These are phyloP conservation scores for Myriosclerotinia scirpicola DNA, from an alignment of 2,329 filamentous ascomycete genomes.

Conservation along the genomic window DNA sequence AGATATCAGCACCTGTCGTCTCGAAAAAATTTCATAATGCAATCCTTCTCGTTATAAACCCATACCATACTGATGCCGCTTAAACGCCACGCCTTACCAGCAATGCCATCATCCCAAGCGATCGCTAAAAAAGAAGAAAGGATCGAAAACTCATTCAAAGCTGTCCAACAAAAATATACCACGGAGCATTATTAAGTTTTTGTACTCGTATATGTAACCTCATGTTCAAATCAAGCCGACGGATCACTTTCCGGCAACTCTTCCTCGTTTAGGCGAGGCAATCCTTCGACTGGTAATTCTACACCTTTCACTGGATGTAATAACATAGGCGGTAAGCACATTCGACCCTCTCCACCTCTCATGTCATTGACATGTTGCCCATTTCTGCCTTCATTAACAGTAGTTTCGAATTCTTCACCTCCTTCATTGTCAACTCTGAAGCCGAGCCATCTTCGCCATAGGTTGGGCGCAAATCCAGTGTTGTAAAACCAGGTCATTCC, in stretches of 20 bases:
- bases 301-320: conserved; percentile 85
- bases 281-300: conserved; percentile 47
- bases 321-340: conserved; percentile 89
- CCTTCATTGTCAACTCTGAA: conserved; percentile 76
- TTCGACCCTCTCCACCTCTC: conserved; percentile 73
- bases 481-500: conserved; percentile 94
- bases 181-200: not conserved
- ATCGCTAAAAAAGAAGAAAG: conserved; percentile 4
- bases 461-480: conserved; percentile 73
- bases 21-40: not conserved
- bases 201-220: not conserved
- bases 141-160: not conserved
- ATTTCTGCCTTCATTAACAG: conserved; percentile 48
- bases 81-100: conserved; percentile 16
- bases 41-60: not conserved
- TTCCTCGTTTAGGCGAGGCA: conserved; percentile 26
- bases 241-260: conserved; percentile 39
- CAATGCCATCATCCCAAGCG: conserved; percentile 6
- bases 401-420: conserved; percentile 72
- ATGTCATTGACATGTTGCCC: conserved; percentile 46
- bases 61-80: conserved; percentile 3
- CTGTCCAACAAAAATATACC: not conserved
- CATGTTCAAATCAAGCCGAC: conserved; percentile 35
- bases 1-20: not conserved
- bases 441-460: conserved; percentile 86